Evolutionary conservation across 768 basidiomycete genomes (phyloP).

Genomic region (Boletellus ananiceps): DNA sequence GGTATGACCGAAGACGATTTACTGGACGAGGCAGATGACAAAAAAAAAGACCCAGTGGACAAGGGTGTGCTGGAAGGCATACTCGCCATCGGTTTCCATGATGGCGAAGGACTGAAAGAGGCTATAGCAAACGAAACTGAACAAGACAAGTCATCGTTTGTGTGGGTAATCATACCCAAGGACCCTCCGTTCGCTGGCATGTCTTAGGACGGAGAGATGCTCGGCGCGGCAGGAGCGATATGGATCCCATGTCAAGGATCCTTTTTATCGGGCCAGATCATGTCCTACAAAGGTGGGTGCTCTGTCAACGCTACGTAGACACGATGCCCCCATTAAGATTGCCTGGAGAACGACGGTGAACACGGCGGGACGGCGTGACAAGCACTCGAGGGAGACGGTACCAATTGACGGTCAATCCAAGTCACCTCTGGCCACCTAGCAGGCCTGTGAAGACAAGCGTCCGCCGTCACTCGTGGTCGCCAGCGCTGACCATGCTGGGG

Average conservation of each 20-base stretch:
- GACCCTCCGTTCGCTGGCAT: constrained; percentile 1
- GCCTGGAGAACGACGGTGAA: too few relatives aligned
- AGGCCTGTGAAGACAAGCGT: not conserved
- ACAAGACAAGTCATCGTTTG: not conserved
- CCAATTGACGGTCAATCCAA: not conserved
- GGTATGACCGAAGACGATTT: not conserved
- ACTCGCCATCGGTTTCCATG: not conserved
- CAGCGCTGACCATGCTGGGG: not conserved
- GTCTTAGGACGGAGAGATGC: not conserved
- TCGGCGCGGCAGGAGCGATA: too few relatives aligned
- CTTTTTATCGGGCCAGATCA: too few relatives aligned
- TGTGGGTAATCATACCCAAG: not conserved
- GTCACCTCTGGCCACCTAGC: not conserved
- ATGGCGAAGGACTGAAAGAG: not conserved
- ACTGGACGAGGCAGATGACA: not conserved
- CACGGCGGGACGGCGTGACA: too few relatives aligned
- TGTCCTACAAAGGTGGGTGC: too few relatives aligned
- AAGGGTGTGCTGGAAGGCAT: not conserved
- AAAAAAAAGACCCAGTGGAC: not conserved
- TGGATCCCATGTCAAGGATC: too few relatives aligned
- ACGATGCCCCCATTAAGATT: too few relatives aligned
- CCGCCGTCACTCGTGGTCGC: not conserved
- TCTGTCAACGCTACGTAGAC: too few relatives aligned
- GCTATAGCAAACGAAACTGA: not conserved
- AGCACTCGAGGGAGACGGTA: not conserved